Evolutionary conservation across 208 protist genomes (phyloP), one percentile per base, ranked within the genome.

Genomic region (Leishmania arabica): DNA sequence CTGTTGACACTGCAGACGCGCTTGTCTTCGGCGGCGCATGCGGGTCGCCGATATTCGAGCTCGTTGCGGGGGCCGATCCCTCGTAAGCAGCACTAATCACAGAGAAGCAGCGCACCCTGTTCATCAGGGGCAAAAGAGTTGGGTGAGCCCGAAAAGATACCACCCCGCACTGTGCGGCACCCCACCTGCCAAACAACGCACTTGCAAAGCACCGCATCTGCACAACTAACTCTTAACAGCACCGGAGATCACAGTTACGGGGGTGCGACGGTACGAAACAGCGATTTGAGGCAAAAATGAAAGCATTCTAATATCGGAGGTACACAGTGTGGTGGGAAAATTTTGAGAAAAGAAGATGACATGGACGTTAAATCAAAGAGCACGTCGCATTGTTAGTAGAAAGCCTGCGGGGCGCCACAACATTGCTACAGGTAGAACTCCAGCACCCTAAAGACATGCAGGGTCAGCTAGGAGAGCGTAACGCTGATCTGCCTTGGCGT

Each of bases 161-260:
- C 11, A 47, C 53, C 31, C 13, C 11, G 31, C 72, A 45, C 34
- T 51, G 53, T 58, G 53, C 34, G 19, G 58, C 51, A 60, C 68
- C 17, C 62, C 77, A 73, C 19, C 81, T 74, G n/a, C n/a, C 2
- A 15, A 81, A 4, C 51, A 85, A 17, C 2, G 69, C 76, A 65
- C 19, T 56, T 21, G 77, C 75, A 15, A 85, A 78, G 37, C 76
- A 77, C 45, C 72, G 77, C 81, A 85, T 85, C 45, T 54, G 45
- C 37, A 64, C 51, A n/a, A 31, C 42, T 72, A 4, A 45, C 15
- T 42, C 4, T 2, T 42, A 24, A 60, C 49, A 75, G 11, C 1
- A 37, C 31, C 49, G 6, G 15, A 40, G 3, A 60, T 40, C 49
- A 62, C 45, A 60, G 71, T 6, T 45, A 13, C 37, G 15, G 9